phyloP scores from a whole-genome alignment of 768 basidiomycete genomes.

The Lepiota brunneoincarnata region DNA sequence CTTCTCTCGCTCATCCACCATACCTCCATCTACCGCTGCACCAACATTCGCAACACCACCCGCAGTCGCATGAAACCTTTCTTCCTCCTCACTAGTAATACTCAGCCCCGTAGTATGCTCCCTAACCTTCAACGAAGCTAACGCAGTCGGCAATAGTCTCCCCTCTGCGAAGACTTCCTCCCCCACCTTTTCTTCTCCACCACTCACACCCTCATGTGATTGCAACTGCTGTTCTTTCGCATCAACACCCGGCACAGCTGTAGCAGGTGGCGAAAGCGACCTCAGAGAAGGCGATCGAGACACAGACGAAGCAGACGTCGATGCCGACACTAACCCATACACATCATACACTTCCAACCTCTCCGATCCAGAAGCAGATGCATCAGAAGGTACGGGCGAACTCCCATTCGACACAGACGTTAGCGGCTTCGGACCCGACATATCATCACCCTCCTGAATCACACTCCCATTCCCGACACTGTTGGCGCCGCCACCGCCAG shows the following conservation, averaged over 20 bases:
- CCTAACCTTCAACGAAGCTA: background rate
- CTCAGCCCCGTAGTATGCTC: background rate
- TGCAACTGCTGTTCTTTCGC: background rate
- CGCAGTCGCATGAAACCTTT: constrained; percentile 3
- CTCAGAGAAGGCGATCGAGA: background rate
- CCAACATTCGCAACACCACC: constrained; percentile 5
- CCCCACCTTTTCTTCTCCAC: background rate
- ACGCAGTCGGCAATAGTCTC: no score
- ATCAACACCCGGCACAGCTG: background rate
- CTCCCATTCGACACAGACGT: no score
- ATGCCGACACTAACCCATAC: background rate
- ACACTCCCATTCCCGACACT: no score
- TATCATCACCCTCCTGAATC: no score
- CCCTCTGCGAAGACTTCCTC: no score
- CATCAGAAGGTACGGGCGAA: constrained; percentile 12
- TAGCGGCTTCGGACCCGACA: no score
- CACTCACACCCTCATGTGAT: background rate
- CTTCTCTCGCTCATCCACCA: background rate
- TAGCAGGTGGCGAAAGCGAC: background rate
- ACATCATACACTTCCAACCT: background rate
- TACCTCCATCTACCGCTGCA: background rate
- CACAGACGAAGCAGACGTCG: background rate
- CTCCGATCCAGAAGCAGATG: constrained; percentile 1
- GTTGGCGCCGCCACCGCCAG: no score
- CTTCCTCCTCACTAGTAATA: constrained; percentile 11